Conservation (phyloP, 345 rosid species). For the Clarkia xantiana region DNA sequence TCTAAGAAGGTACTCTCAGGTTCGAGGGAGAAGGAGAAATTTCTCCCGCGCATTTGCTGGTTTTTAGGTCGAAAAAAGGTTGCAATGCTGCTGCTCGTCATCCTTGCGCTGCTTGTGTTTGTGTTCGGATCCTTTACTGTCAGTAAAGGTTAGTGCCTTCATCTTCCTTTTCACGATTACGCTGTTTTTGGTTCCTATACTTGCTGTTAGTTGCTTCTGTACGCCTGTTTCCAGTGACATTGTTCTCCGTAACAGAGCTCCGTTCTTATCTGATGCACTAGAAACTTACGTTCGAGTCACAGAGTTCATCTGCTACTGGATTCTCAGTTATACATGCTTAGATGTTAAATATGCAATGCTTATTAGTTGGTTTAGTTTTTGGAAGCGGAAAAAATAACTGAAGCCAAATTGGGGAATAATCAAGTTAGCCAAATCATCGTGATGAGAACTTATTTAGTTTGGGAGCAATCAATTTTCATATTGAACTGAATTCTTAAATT, state of each 20-base stretch:
- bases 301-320: no score
- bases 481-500: no score
- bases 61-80: slow-evolving; percentile 42
- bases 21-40: slow-evolving; percentile 59
- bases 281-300: no score
- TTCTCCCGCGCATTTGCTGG: slow-evolving; percentile 35
- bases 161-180: neutral
- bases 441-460: no score
- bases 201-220: neutral
- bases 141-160: slow-evolving; percentile 39
- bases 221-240: neutral
- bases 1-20: slow-evolving; percentile 33
- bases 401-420: no score
- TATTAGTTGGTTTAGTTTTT: no score
- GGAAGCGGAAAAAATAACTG: no score
- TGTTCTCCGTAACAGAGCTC: neutral
- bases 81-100: slow-evolving; percentile 52
- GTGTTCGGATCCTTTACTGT: slow-evolving; percentile 48
- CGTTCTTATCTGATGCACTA: neutral
- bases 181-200: slow-evolving; percentile 2
- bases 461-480: no score
- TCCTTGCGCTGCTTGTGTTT: slow-evolving; percentile 58
- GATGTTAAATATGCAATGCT: no score
- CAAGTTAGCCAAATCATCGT: no score
- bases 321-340: no score